Evolutionary conservation across 164 flowering plant species (phyloP).

Genomic region (Brasenia schreberi): DNA sequence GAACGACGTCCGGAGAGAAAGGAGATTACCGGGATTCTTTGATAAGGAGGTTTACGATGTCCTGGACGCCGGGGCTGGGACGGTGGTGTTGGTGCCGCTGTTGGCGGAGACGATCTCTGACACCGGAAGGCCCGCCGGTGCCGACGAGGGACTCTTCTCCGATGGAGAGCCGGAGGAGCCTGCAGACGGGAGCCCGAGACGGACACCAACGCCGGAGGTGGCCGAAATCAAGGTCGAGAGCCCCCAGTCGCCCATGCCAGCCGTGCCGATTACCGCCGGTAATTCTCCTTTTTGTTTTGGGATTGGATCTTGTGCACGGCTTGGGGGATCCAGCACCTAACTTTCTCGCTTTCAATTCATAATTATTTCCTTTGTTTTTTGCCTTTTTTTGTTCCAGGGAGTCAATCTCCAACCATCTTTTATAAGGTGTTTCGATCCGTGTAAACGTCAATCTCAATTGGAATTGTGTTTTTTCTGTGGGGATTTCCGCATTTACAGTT

Average conservation of each 20-base stretch:
- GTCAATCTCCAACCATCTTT: neutral
- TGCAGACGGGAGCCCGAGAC: slow-evolving; percentile 10
- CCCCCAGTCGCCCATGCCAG: slow-evolving; percentile 9
- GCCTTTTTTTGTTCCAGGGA: neutral
- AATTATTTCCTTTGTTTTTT: too few relatives aligned
- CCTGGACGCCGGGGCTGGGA: slow-evolving; percentile 1
- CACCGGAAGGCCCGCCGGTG: slow-evolving; percentile 48
- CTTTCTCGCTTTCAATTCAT: too few relatives aligned
- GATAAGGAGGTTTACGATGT: neutral
- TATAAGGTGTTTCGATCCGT: neutral
- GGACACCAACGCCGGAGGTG: slow-evolving; percentile 5
- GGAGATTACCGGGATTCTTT: slow-evolving; percentile 1
- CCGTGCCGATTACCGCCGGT: slow-evolving; percentile 39
- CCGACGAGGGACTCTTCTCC: slow-evolving; percentile 59
- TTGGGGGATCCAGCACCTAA: too few relatives aligned
- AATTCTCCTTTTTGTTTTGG: too few relatives aligned
- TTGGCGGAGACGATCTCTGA: slow-evolving; percentile 29
- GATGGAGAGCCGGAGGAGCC: slow-evolving; percentile 47
- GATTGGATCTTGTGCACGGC: too few relatives aligned
- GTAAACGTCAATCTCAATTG: neutral
- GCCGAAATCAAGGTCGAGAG: slow-evolving; percentile 10
- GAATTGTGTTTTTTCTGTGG: neutral
- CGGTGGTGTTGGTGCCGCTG: too few relatives aligned
- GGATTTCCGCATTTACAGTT: neutral
- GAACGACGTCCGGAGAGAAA: slow-evolving; percentile 2